Base-by-base conservation (phyloP, 1,139 yeast species). In the Blastobotrys serpentis region DNA sequence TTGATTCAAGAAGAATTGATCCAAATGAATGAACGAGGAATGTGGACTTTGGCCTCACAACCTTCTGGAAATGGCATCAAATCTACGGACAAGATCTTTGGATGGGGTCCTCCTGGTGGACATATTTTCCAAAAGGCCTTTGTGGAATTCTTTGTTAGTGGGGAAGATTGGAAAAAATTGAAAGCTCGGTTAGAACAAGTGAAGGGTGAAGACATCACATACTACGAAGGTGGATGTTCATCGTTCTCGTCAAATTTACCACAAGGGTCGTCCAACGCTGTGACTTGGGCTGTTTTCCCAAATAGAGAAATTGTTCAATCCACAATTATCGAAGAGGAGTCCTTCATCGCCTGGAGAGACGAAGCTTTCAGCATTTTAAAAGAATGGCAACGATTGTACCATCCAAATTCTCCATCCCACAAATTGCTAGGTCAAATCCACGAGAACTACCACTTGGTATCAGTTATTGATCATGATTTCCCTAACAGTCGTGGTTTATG, bases 251-350 rank as follows among this genome's bases (percentile, higher is more conserved):
- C 90, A 2, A 86, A 85, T 57, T 68, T 85, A 61, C 74, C 75
- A 0, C 60, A 67, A 1, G 71, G 69, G 13, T 68, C 72, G 13
- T 74, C 84, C 3, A 82, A 84, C 58, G 96, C 94, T 19, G 94
- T 92, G 7, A 92, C 98, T 0, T 92, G 97, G 97, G 97, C 97
- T 50, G 95, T 86, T 2, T 89, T 90, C 72, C 95, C 95, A 1
- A 84, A 83, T 67, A 78, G 86, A 56, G 95, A 87, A 63, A 82
- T 87, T 43, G 77, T 86, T 26, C 96, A 88, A 65, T 86, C 96
- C 1, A 89, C 98, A 0, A 84, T 88, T 50, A 82, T 89, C 47
- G 96, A 88, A 61, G 84, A 79, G 57, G 95, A 88, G 59, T 86
- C 96, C 2, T 89, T 89, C 70, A 77, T 78, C 57, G 95, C 96